Percentiles rank a stretch among this genome's conserved stretches.
Evolutionary conservation across 805 yeast genomes (phyloP).

Genomic region (Yarrowia phangngaensis): DNA sequence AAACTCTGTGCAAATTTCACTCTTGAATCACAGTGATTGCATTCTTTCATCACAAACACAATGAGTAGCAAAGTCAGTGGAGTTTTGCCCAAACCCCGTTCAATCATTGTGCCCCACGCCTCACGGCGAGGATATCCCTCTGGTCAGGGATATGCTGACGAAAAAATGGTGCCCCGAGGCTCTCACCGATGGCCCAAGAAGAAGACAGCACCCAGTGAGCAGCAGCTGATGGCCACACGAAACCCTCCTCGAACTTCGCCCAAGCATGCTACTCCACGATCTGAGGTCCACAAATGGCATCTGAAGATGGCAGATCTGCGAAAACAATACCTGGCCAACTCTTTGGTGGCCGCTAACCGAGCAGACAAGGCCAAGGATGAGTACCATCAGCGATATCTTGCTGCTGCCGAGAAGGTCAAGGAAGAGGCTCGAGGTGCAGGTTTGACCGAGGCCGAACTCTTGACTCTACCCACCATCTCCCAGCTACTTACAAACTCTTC

Average conservation of each 20-base stretch:
- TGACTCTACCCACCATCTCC: conserved; percentile 79
- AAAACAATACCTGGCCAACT: conserved; percentile 4
- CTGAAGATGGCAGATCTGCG: conserved; percentile 23
- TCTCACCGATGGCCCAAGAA: conserved; percentile 2
- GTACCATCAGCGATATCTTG: conserved; percentile 2
- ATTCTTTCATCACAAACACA: not conserved
- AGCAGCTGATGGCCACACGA: conserved; percentile 3
- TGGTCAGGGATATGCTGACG: conserved; percentile 21
- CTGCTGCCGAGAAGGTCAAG: conserved; percentile 7
- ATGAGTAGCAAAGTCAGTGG: conserved; percentile 18
- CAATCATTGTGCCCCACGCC: conserved; percentile 19
- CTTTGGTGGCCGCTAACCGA: conserved; percentile 2
- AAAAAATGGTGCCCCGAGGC: conserved; percentile 16
- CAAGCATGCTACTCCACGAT: conserved; percentile 5
- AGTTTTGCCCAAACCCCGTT: conserved; percentile 24
- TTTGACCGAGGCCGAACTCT: conserved; percentile 46
- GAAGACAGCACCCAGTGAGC: not conserved
- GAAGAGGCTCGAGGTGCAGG: conserved; percentile 39
- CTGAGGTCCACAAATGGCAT: conserved; percentile 17
- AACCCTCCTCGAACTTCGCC: conserved; percentile 3
- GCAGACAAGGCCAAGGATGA: conserved; percentile 7
- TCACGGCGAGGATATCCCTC: not conserved
- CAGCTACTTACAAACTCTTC: conserved; percentile 55
- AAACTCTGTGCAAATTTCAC: conserved; percentile 24
- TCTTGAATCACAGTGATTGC: not conserved